A percentile compares a stretch with the other conserved stretches of the same genome.
Evolutionary conservation across 2,329 filamentous ascomycete genomes (phyloP).

Genomic region (Elsinoe australis): DNA sequence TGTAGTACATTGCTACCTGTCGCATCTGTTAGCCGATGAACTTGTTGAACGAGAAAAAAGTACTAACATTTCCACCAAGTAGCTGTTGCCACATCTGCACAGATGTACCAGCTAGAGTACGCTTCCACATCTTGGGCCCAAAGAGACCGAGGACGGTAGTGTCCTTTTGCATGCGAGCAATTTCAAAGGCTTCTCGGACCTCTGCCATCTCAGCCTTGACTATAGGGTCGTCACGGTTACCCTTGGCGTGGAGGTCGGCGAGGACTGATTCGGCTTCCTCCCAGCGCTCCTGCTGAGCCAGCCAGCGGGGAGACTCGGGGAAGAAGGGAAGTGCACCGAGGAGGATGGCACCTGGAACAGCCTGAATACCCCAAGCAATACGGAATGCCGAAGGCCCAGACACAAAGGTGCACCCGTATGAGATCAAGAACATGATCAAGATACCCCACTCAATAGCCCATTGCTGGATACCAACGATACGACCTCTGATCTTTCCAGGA

Average conservation of each 20-base stretch:
- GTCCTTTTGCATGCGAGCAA: constrained; percentile 35
- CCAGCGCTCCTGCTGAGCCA: constrained; percentile 39
- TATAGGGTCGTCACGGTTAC: constrained; percentile 37
- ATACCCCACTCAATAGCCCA: constrained; percentile 67
- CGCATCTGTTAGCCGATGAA: background rate
- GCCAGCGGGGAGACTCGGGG: constrained; percentile 41
- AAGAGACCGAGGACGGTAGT: constrained; percentile 38
- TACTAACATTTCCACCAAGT: constrained; percentile 31
- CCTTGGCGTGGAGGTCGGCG: constrained; percentile 39
- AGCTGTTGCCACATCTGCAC: constrained; percentile 52
- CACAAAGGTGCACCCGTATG: constrained; percentile 54
- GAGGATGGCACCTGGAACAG: constrained; percentile 39
- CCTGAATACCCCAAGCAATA: constrained; percentile 52
- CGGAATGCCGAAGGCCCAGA: constrained; percentile 50
- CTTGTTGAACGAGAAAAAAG: constrained; percentile 31
- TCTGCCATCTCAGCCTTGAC: constrained; percentile 36
- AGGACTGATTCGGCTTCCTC: constrained; percentile 39
- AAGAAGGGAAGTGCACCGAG: constrained; percentile 40
- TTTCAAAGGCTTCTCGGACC: constrained; percentile 34
- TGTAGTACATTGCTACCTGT: constrained; percentile 37
- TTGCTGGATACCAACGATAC: constrained; percentile 58
- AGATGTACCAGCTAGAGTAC: constrained; percentile 48
- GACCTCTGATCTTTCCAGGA: constrained; percentile 41
- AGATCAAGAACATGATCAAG: constrained; percentile 54
- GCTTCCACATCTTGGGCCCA: constrained; percentile 48